A percentile compares a stretch with the other conserved stretches of the same genome.
These are phyloP conservation scores for Yarrowia osloensis DNA, from an alignment of 805 yeast genomes.

Conservation along the genomic window DNA sequence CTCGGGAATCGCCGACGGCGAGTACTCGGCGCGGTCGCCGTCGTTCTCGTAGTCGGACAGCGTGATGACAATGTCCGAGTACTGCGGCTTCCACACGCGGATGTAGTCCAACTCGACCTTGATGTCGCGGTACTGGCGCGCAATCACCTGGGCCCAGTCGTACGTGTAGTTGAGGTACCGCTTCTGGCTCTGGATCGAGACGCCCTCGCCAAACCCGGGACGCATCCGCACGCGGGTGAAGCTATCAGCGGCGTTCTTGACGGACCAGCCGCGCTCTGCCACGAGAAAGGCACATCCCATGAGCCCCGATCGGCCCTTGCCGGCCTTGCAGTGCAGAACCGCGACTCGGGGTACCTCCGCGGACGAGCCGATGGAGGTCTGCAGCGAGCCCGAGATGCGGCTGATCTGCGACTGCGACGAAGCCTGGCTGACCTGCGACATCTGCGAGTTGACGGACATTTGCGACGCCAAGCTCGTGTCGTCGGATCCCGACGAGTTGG, in stretches of 20 bases:
- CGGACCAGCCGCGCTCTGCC: slow-evolving; percentile 46
- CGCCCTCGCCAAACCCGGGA: slow-evolving; percentile 59
- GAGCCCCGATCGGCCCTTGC: slow-evolving; percentile 89
- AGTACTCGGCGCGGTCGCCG: slow-evolving; percentile 10
- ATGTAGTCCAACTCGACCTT: slow-evolving; percentile 34
- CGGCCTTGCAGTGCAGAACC: slow-evolving; percentile 82
- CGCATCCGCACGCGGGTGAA: slow-evolving; percentile 65
- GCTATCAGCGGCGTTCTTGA: slow-evolving; percentile 51
- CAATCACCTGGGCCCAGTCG: slow-evolving; percentile 37
- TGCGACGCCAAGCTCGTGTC: slow-evolving; percentile 44
- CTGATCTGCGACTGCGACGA: slow-evolving; percentile 17
- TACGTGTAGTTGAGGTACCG: slow-evolving; percentile 65
- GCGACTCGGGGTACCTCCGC: slow-evolving; percentile 42
- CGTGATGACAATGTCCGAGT: background rate
- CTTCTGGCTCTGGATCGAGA: slow-evolving; percentile 69
- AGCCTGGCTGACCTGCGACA: slow-evolving; percentile 20
- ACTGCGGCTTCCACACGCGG: slow-evolving; percentile 23
- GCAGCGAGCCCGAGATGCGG: slow-evolving; percentile 16
- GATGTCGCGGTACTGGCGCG: slow-evolving; percentile 33
- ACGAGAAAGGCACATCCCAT: slow-evolving; percentile 71
- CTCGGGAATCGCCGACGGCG: slow-evolving; percentile 12
- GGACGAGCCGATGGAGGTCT: background rate
- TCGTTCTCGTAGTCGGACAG: slow-evolving; percentile 23
- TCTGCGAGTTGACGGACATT: background rate
- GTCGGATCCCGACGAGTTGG: slow-evolving; percentile 32